These are phyloP conservation scores for Tulasnella sp. DNA, from an alignment of 768 basidiomycete species.

Conservation along the genomic window DNA sequence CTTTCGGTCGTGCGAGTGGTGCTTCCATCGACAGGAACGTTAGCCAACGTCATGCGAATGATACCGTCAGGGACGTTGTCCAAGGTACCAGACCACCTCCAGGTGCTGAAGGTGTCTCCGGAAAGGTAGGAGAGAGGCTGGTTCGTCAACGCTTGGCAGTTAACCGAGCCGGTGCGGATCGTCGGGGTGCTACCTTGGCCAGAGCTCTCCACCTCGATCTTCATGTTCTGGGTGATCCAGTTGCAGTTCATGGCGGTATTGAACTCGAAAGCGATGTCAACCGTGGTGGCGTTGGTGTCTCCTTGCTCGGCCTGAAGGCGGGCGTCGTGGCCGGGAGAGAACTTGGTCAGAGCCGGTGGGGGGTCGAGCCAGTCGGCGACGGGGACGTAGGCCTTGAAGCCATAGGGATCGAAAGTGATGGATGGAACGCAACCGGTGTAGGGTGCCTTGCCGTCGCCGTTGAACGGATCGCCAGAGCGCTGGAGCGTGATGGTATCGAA, in stretches of 20 bases:
- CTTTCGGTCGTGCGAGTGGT: slow-evolving; percentile 41
- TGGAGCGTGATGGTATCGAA: slow-evolving; percentile 73
- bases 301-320: slow-evolving; percentile 54
- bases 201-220: slow-evolving; percentile 67
- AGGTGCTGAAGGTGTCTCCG: slow-evolving; percentile 57
- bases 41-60: slow-evolving; percentile 63
- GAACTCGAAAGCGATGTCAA: slow-evolving; percentile 75
- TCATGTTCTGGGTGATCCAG: slow-evolving; percentile 58
- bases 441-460: slow-evolving; percentile 55
- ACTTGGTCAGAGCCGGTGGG: slow-evolving; percentile 70
- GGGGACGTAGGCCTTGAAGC: slow-evolving; percentile 81
- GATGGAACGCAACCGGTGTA: slow-evolving; percentile 69
- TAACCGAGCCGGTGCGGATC: slow-evolving; percentile 45
- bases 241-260: slow-evolving; percentile 71
- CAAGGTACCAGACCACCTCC: slow-evolving; percentile 73
- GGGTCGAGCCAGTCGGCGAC: slow-evolving; percentile 61
- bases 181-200: slow-evolving; percentile 57
- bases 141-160: slow-evolving; percentile 51
- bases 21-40: slow-evolving; percentile 40
- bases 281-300: slow-evolving; percentile 51
- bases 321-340: slow-evolving; percentile 82
- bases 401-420: slow-evolving; percentile 66
- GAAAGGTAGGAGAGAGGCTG: slow-evolving; percentile 51
- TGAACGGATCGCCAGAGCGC: slow-evolving; percentile 63
- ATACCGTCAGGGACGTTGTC: slow-evolving; percentile 77